A percentile compares a stretch with the other conserved stretches of the same genome.
phyloP scores from a whole-genome alignment of 192 early-diverging fungal genomes.

The Coemansia sp. region DNA sequence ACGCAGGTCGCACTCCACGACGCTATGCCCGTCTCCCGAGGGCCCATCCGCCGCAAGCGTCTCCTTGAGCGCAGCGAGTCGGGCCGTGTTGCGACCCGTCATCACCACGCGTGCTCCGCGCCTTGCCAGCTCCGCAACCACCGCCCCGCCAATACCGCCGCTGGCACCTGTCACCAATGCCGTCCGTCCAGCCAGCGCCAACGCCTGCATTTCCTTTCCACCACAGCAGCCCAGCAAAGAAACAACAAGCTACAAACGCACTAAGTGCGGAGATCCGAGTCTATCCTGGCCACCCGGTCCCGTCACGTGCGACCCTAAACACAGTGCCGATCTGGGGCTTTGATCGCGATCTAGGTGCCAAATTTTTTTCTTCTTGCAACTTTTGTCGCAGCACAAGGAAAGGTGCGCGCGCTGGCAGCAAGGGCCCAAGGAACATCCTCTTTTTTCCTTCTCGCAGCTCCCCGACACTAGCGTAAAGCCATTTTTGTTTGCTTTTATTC shows the following conservation, averaged over 20 bases:
- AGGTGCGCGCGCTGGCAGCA: no score
- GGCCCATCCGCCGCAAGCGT: neutral
- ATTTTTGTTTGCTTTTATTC: slow-evolving; percentile 4
- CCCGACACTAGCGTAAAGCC: slow-evolving; percentile 6
- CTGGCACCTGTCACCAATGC: slow-evolving; percentile 65
- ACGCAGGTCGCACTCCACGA: slow-evolving; percentile 13
- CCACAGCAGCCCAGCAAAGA: no score
- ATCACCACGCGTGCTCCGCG: slow-evolving; percentile 55
- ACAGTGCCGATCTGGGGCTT: no score
- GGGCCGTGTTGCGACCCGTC: slow-evolving; percentile 50
- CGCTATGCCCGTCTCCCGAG: neutral
- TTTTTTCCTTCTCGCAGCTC: slow-evolving; percentile 24
- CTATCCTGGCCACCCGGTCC: no score
- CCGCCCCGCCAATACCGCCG: slow-evolving; percentile 71
- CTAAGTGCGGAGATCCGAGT: no score
- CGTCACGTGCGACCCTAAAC: slow-evolving; percentile 42
- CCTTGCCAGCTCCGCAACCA: slow-evolving; percentile 55
- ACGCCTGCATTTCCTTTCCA: no score
- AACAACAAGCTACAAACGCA: no score
- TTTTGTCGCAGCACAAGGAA: no score
- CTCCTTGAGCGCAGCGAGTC: slow-evolving; percentile 17
- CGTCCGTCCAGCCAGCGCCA: slow-evolving; percentile 28
- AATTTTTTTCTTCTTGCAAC: no score
- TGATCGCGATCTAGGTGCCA: no score
- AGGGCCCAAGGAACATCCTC: no score